Conservation (phyloP, 2,329 filamentous ascomycete genomes). For the Aspergillus brasiliensis region DNA sequence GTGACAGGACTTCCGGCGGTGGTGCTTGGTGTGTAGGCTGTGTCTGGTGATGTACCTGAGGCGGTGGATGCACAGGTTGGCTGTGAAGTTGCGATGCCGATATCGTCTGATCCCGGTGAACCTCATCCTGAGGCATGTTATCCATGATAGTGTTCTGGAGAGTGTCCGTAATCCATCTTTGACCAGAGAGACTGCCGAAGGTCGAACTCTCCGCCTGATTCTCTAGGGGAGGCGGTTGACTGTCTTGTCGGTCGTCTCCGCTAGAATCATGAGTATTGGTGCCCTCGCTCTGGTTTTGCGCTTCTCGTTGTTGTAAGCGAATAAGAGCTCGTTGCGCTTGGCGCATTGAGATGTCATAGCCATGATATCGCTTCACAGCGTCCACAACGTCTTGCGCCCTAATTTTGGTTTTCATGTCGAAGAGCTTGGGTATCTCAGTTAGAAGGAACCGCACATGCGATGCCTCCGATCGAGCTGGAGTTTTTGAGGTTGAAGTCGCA, state of each 20-base stretch:
- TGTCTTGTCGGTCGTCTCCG: constrained; percentile 29
- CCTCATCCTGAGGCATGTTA: constrained; percentile 27
- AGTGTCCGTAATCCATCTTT: constrained; percentile 36
- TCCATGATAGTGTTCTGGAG: constrained; percentile 32
- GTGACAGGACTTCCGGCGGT: constrained; percentile 25
- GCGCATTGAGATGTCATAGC: constrained; percentile 43
- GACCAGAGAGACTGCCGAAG: constrained; percentile 32
- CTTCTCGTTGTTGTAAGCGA: constrained; percentile 35
- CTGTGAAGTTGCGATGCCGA: constrained; percentile 21
- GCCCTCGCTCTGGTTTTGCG: constrained; percentile 25
- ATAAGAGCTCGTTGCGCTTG: constrained; percentile 43
- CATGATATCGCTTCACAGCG: constrained; percentile 44
- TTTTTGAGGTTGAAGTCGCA: constrained; percentile 31
- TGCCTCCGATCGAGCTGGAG: constrained; percentile 42
- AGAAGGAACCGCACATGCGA: constrained; percentile 45
- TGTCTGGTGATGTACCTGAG: constrained; percentile 17
- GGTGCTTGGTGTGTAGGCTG: constrained; percentile 20
- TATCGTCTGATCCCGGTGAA: constrained; percentile 22
- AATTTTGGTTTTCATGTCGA: constrained; percentile 41
- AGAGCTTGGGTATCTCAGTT: constrained; percentile 43
- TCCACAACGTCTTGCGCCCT: constrained; percentile 43
- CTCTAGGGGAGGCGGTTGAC: constrained; percentile 28
- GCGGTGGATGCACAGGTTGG: constrained; percentile 22
- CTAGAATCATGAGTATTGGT: constrained; percentile 26
- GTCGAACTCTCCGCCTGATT: constrained; percentile 28